These are phyloP conservation scores for Daldinia eschscholtzii DNA, from an alignment of 2,329 filamentous ascomycete species.

Conservation along the genomic window DNA sequence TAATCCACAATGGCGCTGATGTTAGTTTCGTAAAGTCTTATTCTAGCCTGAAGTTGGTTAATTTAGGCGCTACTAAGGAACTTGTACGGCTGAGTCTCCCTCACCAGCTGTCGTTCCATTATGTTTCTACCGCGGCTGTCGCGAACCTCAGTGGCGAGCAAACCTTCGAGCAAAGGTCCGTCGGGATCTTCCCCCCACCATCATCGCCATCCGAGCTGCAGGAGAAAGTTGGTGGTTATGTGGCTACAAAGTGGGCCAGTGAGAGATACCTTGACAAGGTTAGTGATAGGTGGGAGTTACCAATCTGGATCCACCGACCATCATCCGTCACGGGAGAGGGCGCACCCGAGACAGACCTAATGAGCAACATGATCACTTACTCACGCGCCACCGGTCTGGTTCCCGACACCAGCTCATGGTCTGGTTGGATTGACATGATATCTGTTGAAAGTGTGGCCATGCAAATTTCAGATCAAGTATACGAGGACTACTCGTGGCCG, in stretches of 20 bases:
- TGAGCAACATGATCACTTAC: slow-evolving; percentile 8
- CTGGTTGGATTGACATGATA: background rate
- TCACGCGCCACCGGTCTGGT: background rate
- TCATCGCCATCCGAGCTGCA: slow-evolving; percentile 6
- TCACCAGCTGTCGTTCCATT: slow-evolving; percentile 54
- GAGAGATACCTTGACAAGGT: slow-evolving; percentile 39
- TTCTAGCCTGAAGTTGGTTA: slow-evolving; percentile 51
- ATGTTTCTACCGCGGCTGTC: slow-evolving; percentile 51
- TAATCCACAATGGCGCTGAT: slow-evolving; percentile 68
- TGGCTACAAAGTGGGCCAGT: slow-evolving; percentile 5
- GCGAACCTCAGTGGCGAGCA: background rate
- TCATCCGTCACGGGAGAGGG: slow-evolving; percentile 10
- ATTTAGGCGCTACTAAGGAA: slow-evolving; percentile 54
- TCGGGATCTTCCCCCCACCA: background rate
- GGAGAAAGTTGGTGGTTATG: slow-evolving; percentile 26
- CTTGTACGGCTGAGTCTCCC: slow-evolving; percentile 52
- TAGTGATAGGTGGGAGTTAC: background rate
- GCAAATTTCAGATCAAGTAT: background rate
- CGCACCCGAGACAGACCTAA: slow-evolving; percentile 17
- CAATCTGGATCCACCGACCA: slow-evolving; percentile 19
- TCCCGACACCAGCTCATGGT: background rate
- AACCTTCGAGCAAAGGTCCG: background rate
- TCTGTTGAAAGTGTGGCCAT: background rate
- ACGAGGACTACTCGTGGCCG: slow-evolving; percentile 2
- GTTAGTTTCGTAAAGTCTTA: slow-evolving; percentile 56